These are phyloP conservation scores for Misopates orontium DNA, from an alignment of 257 asterid species.

Conservation along the genomic window DNA sequence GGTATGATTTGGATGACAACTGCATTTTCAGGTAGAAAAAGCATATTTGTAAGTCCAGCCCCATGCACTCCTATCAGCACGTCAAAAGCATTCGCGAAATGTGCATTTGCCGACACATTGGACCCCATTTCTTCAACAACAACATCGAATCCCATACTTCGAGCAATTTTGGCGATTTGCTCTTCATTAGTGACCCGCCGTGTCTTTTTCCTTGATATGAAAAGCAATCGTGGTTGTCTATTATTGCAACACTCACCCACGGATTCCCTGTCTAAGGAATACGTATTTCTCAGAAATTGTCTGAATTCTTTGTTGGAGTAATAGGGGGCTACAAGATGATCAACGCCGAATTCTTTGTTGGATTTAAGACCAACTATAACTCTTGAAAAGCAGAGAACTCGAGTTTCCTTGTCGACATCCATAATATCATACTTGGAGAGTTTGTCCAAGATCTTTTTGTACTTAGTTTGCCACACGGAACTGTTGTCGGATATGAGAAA, in stretches of 20 bases:
- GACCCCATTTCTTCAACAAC: slow-evolving; percentile 3
- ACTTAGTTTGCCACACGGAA: slow-evolving; percentile 39
- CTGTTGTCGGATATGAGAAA: slow-evolving; percentile 40
- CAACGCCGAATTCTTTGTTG: slow-evolving; percentile 40
- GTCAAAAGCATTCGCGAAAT: slow-evolving; percentile 36
- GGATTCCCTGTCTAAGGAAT: background rate
- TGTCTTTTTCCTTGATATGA: slow-evolving; percentile 2
- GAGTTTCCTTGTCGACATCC: slow-evolving; percentile 39
- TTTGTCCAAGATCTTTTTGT: slow-evolving; percentile 27
- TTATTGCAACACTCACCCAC: background rate
- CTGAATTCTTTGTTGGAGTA: slow-evolving; percentile 28
- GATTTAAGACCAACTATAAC: slow-evolving; percentile 50
- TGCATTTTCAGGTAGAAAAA: slow-evolving; percentile 49
- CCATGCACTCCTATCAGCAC: slow-evolving; percentile 53
- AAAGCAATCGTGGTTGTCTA: background rate
- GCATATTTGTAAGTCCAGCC: slow-evolving; percentile 55
- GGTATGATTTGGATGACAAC: slow-evolving; percentile 46
- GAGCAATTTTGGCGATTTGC: background rate
- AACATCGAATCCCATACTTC: background rate
- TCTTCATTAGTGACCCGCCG: slow-evolving; percentile 5
- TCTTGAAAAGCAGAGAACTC: slow-evolving; percentile 45
- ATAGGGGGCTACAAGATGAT: slow-evolving; percentile 24
- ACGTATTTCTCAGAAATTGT: background rate
- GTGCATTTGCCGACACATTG: background rate
- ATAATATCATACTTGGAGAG: slow-evolving; percentile 42